phyloP scores from a whole-genome alignment of 2,329 filamentous ascomycete genomes.

The Arthrobotrys pseudoclavata region DNA sequence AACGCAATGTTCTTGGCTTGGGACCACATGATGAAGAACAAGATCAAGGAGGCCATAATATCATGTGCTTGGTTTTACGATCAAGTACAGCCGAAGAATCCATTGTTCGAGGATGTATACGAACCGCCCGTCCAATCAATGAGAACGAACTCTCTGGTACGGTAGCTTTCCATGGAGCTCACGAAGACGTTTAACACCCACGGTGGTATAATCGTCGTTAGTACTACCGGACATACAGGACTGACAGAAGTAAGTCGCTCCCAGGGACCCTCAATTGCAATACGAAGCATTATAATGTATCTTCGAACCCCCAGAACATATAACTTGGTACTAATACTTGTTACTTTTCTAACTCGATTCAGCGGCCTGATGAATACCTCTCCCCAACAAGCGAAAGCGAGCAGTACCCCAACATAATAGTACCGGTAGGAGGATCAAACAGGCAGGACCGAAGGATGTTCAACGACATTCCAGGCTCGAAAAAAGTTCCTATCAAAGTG shows the following conservation, averaged over 20 bases:
- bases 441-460: neutral
- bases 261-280: no score
- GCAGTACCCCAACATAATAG: neutral
- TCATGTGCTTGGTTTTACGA: conserved; percentile 11
- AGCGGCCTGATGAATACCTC: neutral
- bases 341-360: neutral
- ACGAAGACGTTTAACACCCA: neutral
- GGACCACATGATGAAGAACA: neutral
- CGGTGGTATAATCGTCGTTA: neutral
- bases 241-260: neutral
- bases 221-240: neutral
- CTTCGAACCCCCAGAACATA: neutral
- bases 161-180: neutral
- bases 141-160: neutral
- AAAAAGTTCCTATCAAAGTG: neutral
- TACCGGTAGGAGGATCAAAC: conserved; percentile 3
- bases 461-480: neutral
- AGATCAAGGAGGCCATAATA: neutral
- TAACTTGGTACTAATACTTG: no score
- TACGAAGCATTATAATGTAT: no score
- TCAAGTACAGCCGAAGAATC: neutral
- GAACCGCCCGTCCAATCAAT: neutral
- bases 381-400: neutral
- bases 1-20: neutral
- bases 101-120: neutral